Percentiles rank a stretch among this genome's conserved stretches.
phyloP scores from a whole-genome alignment of 352 stramenopile genomes.

The Blastocystis sp. region DNA sequence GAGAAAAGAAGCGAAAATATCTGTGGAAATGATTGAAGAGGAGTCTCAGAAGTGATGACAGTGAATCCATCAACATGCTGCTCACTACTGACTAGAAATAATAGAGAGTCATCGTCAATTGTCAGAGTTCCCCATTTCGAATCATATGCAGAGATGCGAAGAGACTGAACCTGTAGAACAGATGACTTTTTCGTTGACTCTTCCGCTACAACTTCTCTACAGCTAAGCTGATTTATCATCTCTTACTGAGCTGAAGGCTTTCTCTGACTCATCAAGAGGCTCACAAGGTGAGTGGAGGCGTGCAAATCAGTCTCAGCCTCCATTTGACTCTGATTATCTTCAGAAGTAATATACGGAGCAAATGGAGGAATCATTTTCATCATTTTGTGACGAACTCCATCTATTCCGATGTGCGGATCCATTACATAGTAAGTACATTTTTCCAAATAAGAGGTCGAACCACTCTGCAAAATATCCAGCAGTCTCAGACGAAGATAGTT shows the following conservation, averaged over 20 bases:
- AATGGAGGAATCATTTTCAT: background rate
- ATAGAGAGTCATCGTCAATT: background rate
- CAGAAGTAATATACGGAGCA: background rate
- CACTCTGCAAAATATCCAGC: background rate
- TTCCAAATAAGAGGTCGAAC: background rate
- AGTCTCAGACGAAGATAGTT: background rate
- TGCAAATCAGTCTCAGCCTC: background rate
- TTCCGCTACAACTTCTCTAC: background rate
- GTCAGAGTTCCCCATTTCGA: background rate
- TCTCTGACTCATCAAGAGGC: background rate
- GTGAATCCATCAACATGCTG: background rate
- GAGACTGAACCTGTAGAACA: background rate
- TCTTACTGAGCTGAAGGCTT: background rate
- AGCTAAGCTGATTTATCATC: background rate
- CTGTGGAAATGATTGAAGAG: background rate
- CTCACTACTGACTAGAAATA: background rate
- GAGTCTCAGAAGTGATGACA: background rate
- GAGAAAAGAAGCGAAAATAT: background rate
- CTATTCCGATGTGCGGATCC: background rate
- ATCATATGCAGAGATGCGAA: background rate
- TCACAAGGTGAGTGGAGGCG: background rate
- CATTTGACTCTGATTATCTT: background rate
- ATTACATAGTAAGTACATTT: slow-evolving; percentile 5
- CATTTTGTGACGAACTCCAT: slow-evolving; percentile 1
- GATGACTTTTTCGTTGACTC: background rate